Evolutionary conservation across 805 yeast species (phyloP), one percentile per base, ranked within the genome.

Genomic region (Saccharomycopsis babjevae): DNA sequence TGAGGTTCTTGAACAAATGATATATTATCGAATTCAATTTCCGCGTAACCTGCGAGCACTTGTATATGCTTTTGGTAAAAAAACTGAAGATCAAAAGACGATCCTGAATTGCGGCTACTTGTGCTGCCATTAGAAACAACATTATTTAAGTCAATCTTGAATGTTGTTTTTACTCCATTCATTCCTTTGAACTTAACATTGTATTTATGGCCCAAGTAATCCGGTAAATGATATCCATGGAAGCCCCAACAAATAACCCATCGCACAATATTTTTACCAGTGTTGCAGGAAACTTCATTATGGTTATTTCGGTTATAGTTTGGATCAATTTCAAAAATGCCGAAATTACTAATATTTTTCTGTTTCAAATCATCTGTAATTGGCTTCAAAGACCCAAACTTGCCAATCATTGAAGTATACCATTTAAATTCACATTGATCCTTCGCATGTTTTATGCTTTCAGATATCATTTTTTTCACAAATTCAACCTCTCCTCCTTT

Each of bases 401-500:
- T 69, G 8, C 77, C 77, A 34, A 74, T 62, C 74, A 74, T 66
- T 10, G 76, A 66, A 25, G 77, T 70, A 62, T 66, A 76, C 78
- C 79, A 76, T 13, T 20, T 16, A 25, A 34, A 40, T 1, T 39
- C 57, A 20, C 11, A 3, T 2, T 28, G 30, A 28, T 18, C 25
- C 20, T 50, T 55, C 1, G 22, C 32, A 18, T 58, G 18, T 5
- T 56, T 39, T 3, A 67, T 30, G 56, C 75, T 72, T 59, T 77
- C 74, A 10, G 40, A 20, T 4, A 78, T 65, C 72, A 77, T 70
- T 11, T 67, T 63, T 4, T 39, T 34, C 11, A 76, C 70, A 63
- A 79, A 79, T 25, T 50, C 67, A 15, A 67, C 62, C 57, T 79
- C 83, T 5, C 83, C 83, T 1, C 81, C 83, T 18, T 61, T 57